Evolutionary conservation across 2,329 filamentous ascomycete species (phyloP).

Genomic region (Trichoderma guizhouense): DNA sequence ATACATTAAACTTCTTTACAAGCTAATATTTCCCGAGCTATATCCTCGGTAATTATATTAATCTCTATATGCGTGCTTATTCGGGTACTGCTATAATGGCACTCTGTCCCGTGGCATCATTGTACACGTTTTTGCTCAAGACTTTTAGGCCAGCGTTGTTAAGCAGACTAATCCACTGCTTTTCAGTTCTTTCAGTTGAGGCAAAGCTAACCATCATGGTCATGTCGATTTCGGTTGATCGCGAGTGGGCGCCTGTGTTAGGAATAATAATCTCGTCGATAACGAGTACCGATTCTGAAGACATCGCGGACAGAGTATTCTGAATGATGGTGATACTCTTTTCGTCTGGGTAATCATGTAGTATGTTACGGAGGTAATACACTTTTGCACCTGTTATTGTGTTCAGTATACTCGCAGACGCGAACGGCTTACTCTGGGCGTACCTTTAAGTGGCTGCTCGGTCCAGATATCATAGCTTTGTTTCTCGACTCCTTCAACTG

Average conservation of each 20-base stretch:
- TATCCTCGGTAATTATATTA: neutral
- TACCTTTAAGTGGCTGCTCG: slow-evolving; percentile 28
- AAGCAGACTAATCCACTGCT: neutral
- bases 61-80: neutral
- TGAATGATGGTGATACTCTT: slow-evolving; percentile 25
- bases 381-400: slow-evolving; percentile 22
- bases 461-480: slow-evolving; percentile 25
- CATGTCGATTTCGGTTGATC: neutral
- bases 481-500: slow-evolving; percentile 24
- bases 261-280: slow-evolving; percentile 27
- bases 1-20: neutral
- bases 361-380: slow-evolving; percentile 30
- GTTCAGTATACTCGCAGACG: neutral
- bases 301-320: slow-evolving; percentile 22
- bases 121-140: neutral
- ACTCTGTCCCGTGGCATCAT: neutral
- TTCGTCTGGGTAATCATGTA: slow-evolving; percentile 28
- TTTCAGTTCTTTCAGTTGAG: neutral
- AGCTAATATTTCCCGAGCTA: neutral
- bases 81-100: neutral
- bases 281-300: slow-evolving; percentile 22
- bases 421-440: neutral
- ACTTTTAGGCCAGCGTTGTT: neutral
- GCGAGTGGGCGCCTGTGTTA: slow-evolving; percentile 13
- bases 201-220: neutral